A percentile compares a stretch with the other conserved stretches of the same genome.
phyloP scores from a whole-genome alignment of 2,329 filamentous ascomycete species.

The Diaporthe velutina region DNA sequence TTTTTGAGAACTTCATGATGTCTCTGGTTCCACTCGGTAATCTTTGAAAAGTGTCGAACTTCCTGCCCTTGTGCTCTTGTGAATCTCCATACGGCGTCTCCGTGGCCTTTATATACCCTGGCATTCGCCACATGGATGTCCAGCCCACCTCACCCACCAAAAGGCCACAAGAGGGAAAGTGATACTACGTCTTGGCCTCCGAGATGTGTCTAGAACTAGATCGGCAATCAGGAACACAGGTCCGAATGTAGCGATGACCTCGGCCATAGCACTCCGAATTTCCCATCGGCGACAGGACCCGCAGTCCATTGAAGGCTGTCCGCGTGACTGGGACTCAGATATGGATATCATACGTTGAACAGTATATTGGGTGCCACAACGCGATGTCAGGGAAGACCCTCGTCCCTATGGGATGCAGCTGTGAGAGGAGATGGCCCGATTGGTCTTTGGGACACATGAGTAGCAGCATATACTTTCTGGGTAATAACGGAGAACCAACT shows the following conservation, averaged over 20 bases:
- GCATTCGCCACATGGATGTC: background rate
- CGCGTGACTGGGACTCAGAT: background rate
- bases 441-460: background rate
- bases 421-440: background rate
- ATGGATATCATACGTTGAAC: background rate
- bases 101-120: background rate
- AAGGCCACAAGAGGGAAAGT: background rate
- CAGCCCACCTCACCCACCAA: background rate
- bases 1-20: conserved; percentile 54
- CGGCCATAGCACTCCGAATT: conserved; percentile 48
- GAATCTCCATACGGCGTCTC: background rate
- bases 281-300: background rate
- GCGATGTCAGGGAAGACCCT: background rate
- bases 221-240: conserved; percentile 53
- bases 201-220: conserved; percentile 31
- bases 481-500: conserved; percentile 3
- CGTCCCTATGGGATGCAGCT: background rate
- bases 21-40: conserved; percentile 7
- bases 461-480: background rate
- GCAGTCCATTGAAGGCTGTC: background rate
- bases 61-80: background rate
- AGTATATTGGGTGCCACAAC: background rate
- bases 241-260: conserved; percentile 45
- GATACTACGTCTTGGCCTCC: background rate
- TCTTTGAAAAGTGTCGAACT: background rate